Conservation (phyloP, 2,329 filamentous ascomycete species). For the Colletotrichum tabaci region DNA sequence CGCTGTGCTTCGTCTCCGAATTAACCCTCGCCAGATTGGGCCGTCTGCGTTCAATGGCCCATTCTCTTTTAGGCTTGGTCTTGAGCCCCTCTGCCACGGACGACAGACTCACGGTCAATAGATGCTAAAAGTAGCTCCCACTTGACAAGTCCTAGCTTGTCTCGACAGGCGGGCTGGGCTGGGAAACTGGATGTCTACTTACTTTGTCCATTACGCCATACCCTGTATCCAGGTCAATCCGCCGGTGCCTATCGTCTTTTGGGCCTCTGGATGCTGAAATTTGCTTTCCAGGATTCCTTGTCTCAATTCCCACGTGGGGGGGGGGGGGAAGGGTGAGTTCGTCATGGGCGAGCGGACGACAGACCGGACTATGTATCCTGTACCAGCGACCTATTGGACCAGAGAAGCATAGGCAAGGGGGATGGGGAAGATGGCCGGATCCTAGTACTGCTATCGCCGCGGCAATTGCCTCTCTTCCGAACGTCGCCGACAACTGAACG, state of each 20-base stretch:
- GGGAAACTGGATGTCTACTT: not conserved
- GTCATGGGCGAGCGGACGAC: not conserved
- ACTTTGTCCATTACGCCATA: slow-evolving; percentile 8
- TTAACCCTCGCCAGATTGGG: slow-evolving; percentile 12
- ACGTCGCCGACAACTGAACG: not conserved
- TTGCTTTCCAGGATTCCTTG: slow-evolving; percentile 15
- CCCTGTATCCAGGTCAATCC: slow-evolving; percentile 8
- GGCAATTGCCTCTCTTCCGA: not conserved
- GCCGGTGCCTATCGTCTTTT: not conserved
- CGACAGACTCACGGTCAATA: too few species aligned
- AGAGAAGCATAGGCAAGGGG: not conserved
- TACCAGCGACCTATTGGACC: not conserved
- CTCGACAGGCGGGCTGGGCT: not conserved
- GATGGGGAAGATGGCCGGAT: not conserved
- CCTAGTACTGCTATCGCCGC: not conserved
- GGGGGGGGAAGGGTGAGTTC: not conserved
- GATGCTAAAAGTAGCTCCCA: not conserved
- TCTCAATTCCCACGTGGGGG: slow-evolving; percentile 25
- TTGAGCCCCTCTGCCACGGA: not conserved
- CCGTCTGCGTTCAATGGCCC: slow-evolving; percentile 3
- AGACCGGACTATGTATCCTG: slow-evolving; percentile 1
- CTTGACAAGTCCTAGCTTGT: slow-evolving; percentile 10
- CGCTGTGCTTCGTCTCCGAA: slow-evolving; percentile 16
- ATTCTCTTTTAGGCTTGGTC: slow-evolving; percentile 19
- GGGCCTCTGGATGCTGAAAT: slow-evolving; percentile 8